phyloP scores from a whole-genome alignment of 192 early-diverging fungal species.

The Coemansia sp. region DNA sequence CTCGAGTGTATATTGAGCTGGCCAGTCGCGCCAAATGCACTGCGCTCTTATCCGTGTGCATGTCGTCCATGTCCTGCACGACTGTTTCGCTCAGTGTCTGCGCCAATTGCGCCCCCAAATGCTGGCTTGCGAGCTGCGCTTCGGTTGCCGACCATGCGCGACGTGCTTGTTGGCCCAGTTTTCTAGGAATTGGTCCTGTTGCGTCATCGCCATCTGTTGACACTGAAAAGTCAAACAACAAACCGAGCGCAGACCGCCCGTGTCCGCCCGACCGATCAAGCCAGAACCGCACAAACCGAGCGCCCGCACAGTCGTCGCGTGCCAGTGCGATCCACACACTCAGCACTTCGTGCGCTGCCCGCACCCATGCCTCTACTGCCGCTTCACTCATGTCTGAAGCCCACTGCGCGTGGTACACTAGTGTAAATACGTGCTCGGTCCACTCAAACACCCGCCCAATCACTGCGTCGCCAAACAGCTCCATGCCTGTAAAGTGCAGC shows the following conservation, averaged over 20 bases:
- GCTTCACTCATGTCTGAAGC: background rate
- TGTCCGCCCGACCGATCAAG: conserved; percentile 17
- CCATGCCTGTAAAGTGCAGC: conserved; percentile 16
- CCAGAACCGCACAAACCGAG: conserved; percentile 43
- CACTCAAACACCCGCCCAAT: conserved; percentile 21
- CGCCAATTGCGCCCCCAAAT: conserved; percentile 27
- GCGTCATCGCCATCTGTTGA: background rate
- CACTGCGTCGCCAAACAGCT: conserved; percentile 1
- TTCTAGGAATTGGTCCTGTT: background rate
- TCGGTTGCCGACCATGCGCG: conserved; percentile 34
- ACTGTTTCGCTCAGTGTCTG: conserved; percentile 30
- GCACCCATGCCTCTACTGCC: background rate
- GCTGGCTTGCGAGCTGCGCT: conserved; percentile 22
- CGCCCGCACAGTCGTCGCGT: conserved; percentile 16
- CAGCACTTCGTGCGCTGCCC: conserved; percentile 27
- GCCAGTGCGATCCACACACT: conserved; percentile 34
- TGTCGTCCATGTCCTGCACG: conserved; percentile 12
- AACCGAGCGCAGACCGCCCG: conserved; percentile 27
- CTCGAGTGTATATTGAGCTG: conserved; percentile 18
- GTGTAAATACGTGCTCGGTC: conserved; percentile 31
- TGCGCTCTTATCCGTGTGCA: conserved; percentile 20
- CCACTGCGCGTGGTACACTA: conserved; percentile 22
- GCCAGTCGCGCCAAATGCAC: conserved; percentile 38
- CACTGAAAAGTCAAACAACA: conserved; percentile 36
- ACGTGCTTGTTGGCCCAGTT: conserved; percentile 22